A percentile compares a stretch with the other conserved stretches of the same genome.
These are phyloP conservation scores for Nakazawaea populi DNA, from an alignment of 805 yeast species.

Conservation along the genomic window DNA sequence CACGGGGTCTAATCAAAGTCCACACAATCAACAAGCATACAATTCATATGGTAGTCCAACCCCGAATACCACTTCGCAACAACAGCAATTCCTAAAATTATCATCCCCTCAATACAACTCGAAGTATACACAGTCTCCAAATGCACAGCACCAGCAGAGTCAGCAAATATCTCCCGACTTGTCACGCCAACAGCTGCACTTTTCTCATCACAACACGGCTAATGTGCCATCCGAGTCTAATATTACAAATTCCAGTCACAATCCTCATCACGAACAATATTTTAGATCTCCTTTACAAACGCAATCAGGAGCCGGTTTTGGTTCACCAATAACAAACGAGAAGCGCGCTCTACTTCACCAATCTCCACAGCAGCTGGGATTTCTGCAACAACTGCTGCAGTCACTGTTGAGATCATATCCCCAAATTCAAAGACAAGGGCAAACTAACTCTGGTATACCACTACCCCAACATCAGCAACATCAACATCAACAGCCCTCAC, in stretches of 20 bases:
- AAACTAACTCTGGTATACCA: background rate
- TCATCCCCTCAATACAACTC: background rate
- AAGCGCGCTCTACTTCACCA: background rate
- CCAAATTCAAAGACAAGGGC: background rate
- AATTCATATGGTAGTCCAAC: constrained; percentile 11
- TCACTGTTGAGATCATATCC: background rate
- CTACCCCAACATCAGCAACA: background rate
- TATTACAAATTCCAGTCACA: background rate
- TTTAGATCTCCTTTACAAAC: background rate
- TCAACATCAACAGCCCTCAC: background rate
- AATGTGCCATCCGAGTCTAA: background rate
- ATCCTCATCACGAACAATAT: background rate
- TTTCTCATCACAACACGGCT: background rate
- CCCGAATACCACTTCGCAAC: background rate
- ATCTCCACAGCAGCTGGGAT: background rate
- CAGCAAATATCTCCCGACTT: background rate
- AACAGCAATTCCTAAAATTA: background rate
- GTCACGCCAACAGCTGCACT: background rate
- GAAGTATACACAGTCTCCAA: background rate
- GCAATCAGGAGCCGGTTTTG: background rate
- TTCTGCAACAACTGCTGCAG: constrained; percentile 4
- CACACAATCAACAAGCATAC: background rate
- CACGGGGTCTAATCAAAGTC: constrained; percentile 1
- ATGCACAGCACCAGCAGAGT: background rate
- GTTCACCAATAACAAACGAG: background rate